Evolutionary conservation across 495 filamentous ascomycete species (phyloP), one percentile per base, ranked within the genome.

Genomic region (Rhypophila decipiens): DNA sequence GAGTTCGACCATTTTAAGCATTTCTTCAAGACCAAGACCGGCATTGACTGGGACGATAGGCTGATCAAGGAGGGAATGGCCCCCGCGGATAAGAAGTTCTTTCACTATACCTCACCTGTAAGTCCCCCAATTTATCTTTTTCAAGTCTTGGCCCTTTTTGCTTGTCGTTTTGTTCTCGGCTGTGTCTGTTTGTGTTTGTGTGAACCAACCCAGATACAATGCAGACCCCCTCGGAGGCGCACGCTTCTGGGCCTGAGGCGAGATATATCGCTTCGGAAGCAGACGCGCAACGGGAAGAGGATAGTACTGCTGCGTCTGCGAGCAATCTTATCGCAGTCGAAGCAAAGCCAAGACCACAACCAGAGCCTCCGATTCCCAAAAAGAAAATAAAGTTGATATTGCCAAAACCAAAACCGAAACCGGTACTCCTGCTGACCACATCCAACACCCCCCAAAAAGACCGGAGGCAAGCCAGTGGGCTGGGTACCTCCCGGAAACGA

Each of bases 1-100:
- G 78, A 77, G 5, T 64, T 75, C 22, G 51, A 21, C 0, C 57
- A 57, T 0, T 86, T 86, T 57, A 64, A 68, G 52, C n/a, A 38
- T 0, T 79, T 80, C 53, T 88, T 87, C 63, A 48, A 60, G 11
- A 52, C 61, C 2, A 75, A 81, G 55, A 78, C 79, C 0, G 74
- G 76, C 1, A 65, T 73, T 10, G 45, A 60, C 7, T 88, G 83
- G 84, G 67, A 75, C 1, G 49, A 78, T 23, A 69, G 80, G 3
- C 47, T 73, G 11, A 13, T 60, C 38, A 46, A 12, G 19, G 17
- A 11, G n/a, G 47, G 21, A 0, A n/a, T n/a, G n/a, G n/a, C n/a
- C n/a, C 15, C 19, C 3, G 36, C 15, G 4, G 42, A 43, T 0
- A 42, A 35, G 5, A 40, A 13, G 15, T 39, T 39, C 18, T 72